Conservation (phyloP, 1,284 basidiomycete species). For the Ganoderma leucocontextum region DNA sequence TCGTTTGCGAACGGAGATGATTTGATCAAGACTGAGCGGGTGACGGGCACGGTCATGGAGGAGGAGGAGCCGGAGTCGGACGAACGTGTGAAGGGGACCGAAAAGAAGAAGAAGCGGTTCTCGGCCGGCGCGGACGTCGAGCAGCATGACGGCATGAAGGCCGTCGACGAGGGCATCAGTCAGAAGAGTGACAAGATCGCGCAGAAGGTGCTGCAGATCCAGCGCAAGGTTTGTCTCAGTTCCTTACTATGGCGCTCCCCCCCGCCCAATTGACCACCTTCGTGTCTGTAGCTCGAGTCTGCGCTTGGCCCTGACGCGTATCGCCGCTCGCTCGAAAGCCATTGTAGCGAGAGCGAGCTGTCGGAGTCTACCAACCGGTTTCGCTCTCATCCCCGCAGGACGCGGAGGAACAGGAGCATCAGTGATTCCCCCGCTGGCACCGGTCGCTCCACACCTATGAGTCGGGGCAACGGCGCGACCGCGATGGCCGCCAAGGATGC, state of each 20-base stretch:
- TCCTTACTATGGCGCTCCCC: constrained; percentile 9
- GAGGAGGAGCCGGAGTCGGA: constrained; percentile 43
- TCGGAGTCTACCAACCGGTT: constrained; percentile 38
- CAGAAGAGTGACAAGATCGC: constrained; percentile 85
- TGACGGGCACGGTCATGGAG: constrained; percentile 61
- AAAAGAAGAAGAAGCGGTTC: constrained; percentile 74
- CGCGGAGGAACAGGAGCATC: constrained; percentile 31
- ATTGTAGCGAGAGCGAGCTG: constrained; percentile 59
- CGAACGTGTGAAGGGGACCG: constrained; percentile 49
- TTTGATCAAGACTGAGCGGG: constrained; percentile 49
- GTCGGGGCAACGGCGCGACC: constrained; percentile 19
- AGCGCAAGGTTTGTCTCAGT: constrained; percentile 69
- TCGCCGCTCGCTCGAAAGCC: constrained; percentile 45
- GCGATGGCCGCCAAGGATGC: constrained; percentile 12
- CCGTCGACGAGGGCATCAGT: constrained; percentile 84
- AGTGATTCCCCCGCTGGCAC: constrained; percentile 32
- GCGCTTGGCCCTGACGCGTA: constrained; percentile 70
- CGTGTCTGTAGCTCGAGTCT: constrained; percentile 64
- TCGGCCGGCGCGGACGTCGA: constrained; percentile 67
- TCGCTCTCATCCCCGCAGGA: constrained; percentile 31
- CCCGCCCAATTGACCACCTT: constrained; percentile 18
- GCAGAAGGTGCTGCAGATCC: constrained; percentile 83
- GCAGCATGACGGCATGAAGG: constrained; percentile 79
- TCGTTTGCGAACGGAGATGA: constrained; percentile 49
- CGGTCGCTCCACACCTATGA: constrained; percentile 32